Base-by-base conservation (phyloP, 495 filamentous ascomycete species). In the Talaromyces thailandensis region DNA sequence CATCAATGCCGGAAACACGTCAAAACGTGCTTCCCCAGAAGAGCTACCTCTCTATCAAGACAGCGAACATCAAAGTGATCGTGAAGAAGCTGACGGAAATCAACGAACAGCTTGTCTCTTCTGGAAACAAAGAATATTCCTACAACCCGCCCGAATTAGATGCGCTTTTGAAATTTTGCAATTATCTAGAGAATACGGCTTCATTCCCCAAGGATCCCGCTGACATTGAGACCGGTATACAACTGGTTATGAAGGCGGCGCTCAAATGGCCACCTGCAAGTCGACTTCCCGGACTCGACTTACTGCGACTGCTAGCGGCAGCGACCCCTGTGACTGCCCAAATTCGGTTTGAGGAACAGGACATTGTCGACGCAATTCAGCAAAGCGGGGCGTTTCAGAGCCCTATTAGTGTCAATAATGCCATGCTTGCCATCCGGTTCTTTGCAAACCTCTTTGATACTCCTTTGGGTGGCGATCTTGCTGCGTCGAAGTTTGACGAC, bases 381-480 rank as follows among this genome's bases (percentile, higher is more conserved):
- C 63, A 66, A 1, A 80, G 81, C 56, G 83, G 80, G 2, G 73
- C 88, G 21, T 88, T 93, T 61, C 77, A 82, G 25, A 67, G 74
- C 7, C 77, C 76, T 9, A 72, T 82, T 8, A 75, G 78, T 14
- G 76, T 84, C 12, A 96, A 97, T 70, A 90, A 89, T 67, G 82
- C 86, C 31, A 96, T 98, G 90, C 85, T 98, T 73, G 83, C 89
- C 0, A 76, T 90, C 48, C 91, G 95, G 11, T 81, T 86, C 14
- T 81, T 96, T 55, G 86, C 84, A n/a, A 99, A 99, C 62, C 76
- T 98, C 6, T 98, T 97, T 73, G 83, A 85, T 61, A 91, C 89
- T 0, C 70, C 81, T 3, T 76, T 85, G 61, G 94, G 94, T 32
- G 84, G 89, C 11, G 71, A 78, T 18, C 74, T 93, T 1, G 83